phyloP scores from a whole-genome alignment of 108 stramenopile genomes.

The Fragilaria crotonensis region DNA sequence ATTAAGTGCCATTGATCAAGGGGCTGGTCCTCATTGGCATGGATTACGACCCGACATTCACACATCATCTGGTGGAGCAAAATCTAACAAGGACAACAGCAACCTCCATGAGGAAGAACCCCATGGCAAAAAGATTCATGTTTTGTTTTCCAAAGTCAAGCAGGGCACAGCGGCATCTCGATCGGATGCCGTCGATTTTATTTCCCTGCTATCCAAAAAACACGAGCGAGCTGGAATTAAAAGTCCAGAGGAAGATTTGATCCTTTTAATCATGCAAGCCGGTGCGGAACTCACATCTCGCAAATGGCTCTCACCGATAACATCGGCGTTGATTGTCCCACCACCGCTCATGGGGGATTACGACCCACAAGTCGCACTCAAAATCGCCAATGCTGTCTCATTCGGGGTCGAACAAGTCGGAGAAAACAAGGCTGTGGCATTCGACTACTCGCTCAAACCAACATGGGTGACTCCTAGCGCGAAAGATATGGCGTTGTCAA shows the following conservation, averaged over 20 bases:
- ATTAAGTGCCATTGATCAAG: slow-evolving; percentile 30
- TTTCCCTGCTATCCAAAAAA: slow-evolving; percentile 40
- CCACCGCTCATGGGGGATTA: slow-evolving; percentile 25
- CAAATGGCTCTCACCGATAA: slow-evolving; percentile 51
- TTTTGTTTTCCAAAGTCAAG: slow-evolving; percentile 37
- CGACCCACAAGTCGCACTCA: slow-evolving; percentile 14
- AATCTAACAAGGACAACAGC: slow-evolving; percentile 10
- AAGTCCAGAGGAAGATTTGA: slow-evolving; percentile 53
- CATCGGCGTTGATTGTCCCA: slow-evolving; percentile 56
- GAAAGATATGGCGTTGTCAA: slow-evolving; percentile 47
- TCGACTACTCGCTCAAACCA: slow-evolving; percentile 28
- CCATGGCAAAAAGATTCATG: slow-evolving; percentile 59
- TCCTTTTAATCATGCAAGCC: slow-evolving; percentile 50
- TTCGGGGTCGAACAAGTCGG: slow-evolving; percentile 20
- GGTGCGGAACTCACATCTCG: slow-evolving; percentile 24
- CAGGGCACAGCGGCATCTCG: slow-evolving; percentile 46
- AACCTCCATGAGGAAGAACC: slow-evolving; percentile 19
- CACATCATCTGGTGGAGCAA: neutral
- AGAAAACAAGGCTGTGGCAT: slow-evolving; percentile 9
- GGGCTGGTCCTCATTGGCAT: slow-evolving; percentile 51
- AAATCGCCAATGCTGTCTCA: slow-evolving; percentile 76
- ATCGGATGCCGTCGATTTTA: slow-evolving; percentile 47
- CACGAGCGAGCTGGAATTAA: slow-evolving; percentile 66
- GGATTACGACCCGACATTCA: slow-evolving; percentile 37
- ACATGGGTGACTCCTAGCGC: slow-evolving; percentile 19